Conservation (phyloP, 495 filamentous ascomycete genomes). For the Lasiosphaeris hirsuta region DNA sequence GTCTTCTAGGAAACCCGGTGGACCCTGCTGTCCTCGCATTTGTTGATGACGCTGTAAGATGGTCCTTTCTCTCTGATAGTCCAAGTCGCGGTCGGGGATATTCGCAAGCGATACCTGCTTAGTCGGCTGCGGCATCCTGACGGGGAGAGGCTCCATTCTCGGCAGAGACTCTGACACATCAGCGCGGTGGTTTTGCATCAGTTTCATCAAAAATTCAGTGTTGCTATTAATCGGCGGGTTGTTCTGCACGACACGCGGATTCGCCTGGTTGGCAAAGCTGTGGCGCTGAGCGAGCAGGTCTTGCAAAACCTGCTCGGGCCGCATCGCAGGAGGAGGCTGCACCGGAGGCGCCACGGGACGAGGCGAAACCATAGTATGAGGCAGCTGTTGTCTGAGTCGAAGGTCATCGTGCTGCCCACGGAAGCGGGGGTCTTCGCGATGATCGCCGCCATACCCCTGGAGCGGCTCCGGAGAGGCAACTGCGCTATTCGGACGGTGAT, state of each 20-base stretch:
- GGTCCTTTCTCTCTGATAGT: conserved; percentile 38
- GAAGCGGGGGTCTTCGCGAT: conserved; percentile 36
- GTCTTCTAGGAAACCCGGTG: conserved; percentile 43
- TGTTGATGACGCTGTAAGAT: conserved; percentile 25
- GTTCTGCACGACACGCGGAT: conserved; percentile 36
- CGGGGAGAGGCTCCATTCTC: conserved; percentile 37
- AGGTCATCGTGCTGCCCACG: conserved; percentile 15
- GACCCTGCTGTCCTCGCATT: conserved; percentile 9
- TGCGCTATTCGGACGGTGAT: conserved; percentile 27
- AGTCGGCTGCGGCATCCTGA: conserved; percentile 29
- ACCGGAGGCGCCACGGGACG: conserved; percentile 36
- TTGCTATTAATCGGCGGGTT: conserved; percentile 44
- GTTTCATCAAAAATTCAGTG: conserved; percentile 52
- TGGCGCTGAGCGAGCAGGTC: conserved; percentile 53
- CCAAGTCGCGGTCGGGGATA: conserved; percentile 40
- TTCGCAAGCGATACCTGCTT: conserved; percentile 27
- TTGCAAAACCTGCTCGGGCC: conserved; percentile 52
- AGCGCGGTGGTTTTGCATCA: conserved; percentile 48
- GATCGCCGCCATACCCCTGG: conserved; percentile 42
- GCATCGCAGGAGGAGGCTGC: conserved; percentile 34
- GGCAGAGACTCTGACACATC: conserved; percentile 39
- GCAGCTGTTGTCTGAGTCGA: conserved; percentile 11
- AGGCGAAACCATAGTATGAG: conserved; percentile 44
- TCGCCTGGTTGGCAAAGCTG: conserved; percentile 36
- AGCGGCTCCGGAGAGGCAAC: conserved; percentile 41